phyloP scores from a whole-genome alignment of 139 green algal genomes.

The Diplosphaera chodatii region DNA sequence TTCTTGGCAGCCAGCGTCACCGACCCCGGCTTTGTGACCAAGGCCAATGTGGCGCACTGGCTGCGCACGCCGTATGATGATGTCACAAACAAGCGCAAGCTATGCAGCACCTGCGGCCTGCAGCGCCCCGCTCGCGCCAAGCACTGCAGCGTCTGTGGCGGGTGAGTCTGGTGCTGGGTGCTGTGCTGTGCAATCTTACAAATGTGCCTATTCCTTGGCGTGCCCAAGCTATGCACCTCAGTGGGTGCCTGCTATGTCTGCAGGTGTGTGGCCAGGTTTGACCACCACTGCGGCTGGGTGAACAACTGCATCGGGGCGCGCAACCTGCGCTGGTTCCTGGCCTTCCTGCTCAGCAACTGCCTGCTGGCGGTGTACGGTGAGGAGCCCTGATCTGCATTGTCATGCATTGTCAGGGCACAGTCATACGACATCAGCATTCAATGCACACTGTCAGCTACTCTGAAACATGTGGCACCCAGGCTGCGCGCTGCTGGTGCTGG shows the following conservation, averaged over 20 bases:
- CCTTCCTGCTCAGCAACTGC: slow-evolving; percentile 46
- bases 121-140: slow-evolving; percentile 58
- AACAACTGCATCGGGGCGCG: slow-evolving; percentile 67
- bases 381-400: not conserved
- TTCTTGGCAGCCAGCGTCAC: slow-evolving; percentile 20
- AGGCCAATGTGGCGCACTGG: slow-evolving; percentile 18
- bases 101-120: slow-evolving; percentile 56
- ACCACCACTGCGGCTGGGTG: slow-evolving; percentile 79
- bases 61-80: slow-evolving; percentile 47
- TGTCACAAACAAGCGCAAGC: slow-evolving; percentile 20
- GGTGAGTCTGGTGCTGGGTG: slow-evolving; percentile 5
- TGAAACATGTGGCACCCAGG: not conserved
- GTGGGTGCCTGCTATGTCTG: not conserved
- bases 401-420: not conserved
- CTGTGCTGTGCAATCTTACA: not conserved
- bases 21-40: slow-evolving; percentile 35
- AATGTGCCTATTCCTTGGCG: no score
- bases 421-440: not conserved
- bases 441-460: not conserved
- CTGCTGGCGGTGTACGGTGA: slow-evolving; percentile 44
- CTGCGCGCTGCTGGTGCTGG: not conserved
- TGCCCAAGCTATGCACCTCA: not conserved
- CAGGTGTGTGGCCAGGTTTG: slow-evolving; percentile 60
- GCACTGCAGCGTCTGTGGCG: slow-evolving; percentile 59
- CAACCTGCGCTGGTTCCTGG: slow-evolving; percentile 59